Evolutionary conservation across 306 rosid genomes (phyloP), one percentile per base, ranked within the genome.

Genomic region (Cucumis sativus): DNA sequence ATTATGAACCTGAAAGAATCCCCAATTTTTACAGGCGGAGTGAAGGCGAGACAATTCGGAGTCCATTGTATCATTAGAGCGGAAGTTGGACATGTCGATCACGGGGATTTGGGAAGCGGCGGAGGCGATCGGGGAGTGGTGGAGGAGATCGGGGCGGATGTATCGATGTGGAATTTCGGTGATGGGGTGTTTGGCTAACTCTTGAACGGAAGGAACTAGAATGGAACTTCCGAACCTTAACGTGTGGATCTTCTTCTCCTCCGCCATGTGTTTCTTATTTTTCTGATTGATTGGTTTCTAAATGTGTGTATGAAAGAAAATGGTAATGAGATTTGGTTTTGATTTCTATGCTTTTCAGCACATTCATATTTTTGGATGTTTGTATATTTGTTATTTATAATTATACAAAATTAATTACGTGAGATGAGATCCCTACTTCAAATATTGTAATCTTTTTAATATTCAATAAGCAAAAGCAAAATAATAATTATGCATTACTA

Each of bases 101-200:
- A 70, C 59, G 17, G 75, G 75, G 57, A 70, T 70, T 70, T 70
- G n/a, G 55, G 75, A 23, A 47, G 40, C 75, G 10, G 58, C 18
- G 52, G 75, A 69, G 54, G 8, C 21, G 13, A 70, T 47, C 40
- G 57, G 75, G 6, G 14, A 6, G 39, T 4, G 21, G 14, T 23
- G 59, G 20, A 20, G 56, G 18, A 43, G 75, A 70, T 70, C 40
- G 33, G 59, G 14, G 40, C 59, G 75, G 54, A 70, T 10, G 13
- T 70, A 70, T 14, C 75, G 54, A 45, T 40, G 21, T 47, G 75
- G 75, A 43, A 70, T 2, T 21, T 7, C 18, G 75, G 15, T 14
- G 20, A 70, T 20, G 7, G 57, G 57, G 13, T 70, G 20, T 37
- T 70, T 70, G 3, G 59, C 58, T 17, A 70, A 47, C 20, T 70